Evolutionary conservation across 768 basidiomycete genomes (phyloP).

Genomic region (Boletus tylopilopsis): DNA sequence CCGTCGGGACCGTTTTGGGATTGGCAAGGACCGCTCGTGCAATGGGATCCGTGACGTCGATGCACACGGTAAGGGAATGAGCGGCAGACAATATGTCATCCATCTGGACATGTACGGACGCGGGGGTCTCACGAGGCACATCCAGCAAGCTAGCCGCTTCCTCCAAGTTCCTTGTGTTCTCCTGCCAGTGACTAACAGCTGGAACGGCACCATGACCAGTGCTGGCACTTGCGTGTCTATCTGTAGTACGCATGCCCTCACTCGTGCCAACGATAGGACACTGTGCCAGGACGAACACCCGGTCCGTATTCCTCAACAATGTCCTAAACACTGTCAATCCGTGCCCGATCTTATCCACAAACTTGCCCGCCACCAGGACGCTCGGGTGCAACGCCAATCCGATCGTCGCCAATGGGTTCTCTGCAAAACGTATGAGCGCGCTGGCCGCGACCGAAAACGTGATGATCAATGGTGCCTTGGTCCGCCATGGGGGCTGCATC

Average conservation of each 20-base stretch:
- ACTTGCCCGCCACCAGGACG: not conserved
- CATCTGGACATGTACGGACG: constrained; percentile 14
- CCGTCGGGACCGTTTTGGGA: constrained; percentile 1
- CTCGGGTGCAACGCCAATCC: constrained; percentile 17
- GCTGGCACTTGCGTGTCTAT: not conserved
- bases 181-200: constrained; percentile 6
- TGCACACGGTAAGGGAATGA: constrained; percentile 12
- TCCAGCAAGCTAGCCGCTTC: not conserved
- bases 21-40: constrained; percentile 13
- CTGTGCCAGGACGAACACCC: constrained; percentile 18
- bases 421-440: constrained; percentile 10
- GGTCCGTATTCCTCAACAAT: constrained; percentile 3
- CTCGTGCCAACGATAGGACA: constrained; percentile 9
- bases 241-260: not conserved
- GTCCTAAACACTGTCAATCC: constrained; percentile 19
- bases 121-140: not conserved
- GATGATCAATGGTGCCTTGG: constrained; percentile 17
- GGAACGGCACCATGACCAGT: too few relatives aligned
- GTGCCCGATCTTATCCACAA: constrained; percentile 10
- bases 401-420: constrained; percentile 8
- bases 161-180: not conserved
- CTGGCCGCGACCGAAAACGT: constrained; percentile 15
- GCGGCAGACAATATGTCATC: not conserved
- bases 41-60: constrained; percentile 19
- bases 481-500: constrained; percentile 12